Base-by-base conservation (phyloP, 805 yeast genomes). In the Aciculoconidium aculeatum region DNA sequence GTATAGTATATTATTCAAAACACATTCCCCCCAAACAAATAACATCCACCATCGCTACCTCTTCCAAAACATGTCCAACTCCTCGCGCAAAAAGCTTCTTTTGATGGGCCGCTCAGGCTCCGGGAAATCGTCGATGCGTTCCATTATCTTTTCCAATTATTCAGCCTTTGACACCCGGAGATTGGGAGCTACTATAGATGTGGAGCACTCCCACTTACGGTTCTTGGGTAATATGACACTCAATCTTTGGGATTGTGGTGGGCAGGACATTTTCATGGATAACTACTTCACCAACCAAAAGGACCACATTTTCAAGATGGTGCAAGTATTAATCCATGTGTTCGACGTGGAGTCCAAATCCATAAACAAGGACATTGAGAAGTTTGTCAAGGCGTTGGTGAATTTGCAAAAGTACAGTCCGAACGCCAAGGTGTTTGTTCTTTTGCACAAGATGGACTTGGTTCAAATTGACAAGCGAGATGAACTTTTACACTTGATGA, bases 201-300 rank as follows among this genome's bases (percentile, higher is more conserved):
- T 92, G n/a, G 98, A 92, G 51, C 96, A 92, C 51, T 86, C 96
- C 2, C 95, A 90, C 58, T 61, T 92, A 32, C 65, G 97, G 28
- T 88, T 92, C 47, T 64, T 92, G 35, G 96, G 96, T 1, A 88
- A 90, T 52, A 86, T 92, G 94, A 87, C 96, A 1, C 65, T 92
- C 25, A 90, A 90, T 47, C 63, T 92, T 13, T 88, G 97, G 97
- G 98, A 92, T 55, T 92, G 98, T 59, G 98, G 97, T 47, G 95
- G 95, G 3, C 98, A 92, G 53, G 96, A 92, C 54, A 86, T 82
- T 2, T 92, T 88, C 43, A 88, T 92, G 85, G 96, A 90, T 49
- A 87, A 85, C 54, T 92, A 92, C 52, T 78, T 85, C 48, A 75
- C 88, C 4, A 79, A 84, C 31, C 94, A 86, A 40, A 77, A 85